phyloP scores from a whole-genome alignment of 140 eudicot genomes.

The Erigeron philadelphicus region DNA sequence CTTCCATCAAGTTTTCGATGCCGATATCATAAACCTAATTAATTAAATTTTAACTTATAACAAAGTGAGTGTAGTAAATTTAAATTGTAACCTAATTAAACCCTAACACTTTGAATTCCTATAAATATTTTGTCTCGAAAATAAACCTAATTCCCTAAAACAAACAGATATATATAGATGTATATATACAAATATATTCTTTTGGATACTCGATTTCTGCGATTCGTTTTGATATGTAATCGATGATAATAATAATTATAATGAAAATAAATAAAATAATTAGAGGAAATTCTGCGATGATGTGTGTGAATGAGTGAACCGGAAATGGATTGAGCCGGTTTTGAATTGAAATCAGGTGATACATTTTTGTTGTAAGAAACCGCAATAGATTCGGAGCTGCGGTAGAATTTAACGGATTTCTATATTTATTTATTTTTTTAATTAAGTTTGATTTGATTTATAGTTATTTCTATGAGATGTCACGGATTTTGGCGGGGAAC shows the following conservation, averaged over 20 bases:
- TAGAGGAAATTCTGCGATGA: not conserved
- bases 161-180: too few relatives aligned
- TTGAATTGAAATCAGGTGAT: conserved; percentile 15
- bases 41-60: not conserved
- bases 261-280: too few relatives aligned
- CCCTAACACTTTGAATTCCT: conserved; percentile 5
- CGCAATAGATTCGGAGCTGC: conserved; percentile 33
- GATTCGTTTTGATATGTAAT: not conserved
- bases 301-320: conserved; percentile 21
- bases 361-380: conserved; percentile 22
- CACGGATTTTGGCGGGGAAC: conserved; percentile 22
- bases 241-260: not conserved
- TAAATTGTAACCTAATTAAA: conserved; percentile 22
- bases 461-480: too few relatives aligned
- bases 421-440: conserved; percentile 15
- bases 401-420: conserved; percentile 32
- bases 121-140: conserved; percentile 4
- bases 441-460: conserved; percentile 14
- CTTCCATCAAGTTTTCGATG: conserved; percentile 17
- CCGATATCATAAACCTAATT: too few relatives aligned
- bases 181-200: too few relatives aligned
- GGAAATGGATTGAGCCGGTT: conserved; percentile 22
- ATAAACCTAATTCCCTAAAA: not conserved
- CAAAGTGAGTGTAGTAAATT: conserved; percentile 15
- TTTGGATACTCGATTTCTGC: too few relatives aligned